A percentile compares a stretch with the other conserved stretches of the same genome.
Conservation (phyloP, 1,284 basidiomycete species). For the Leccinum angustisporum region DNA sequence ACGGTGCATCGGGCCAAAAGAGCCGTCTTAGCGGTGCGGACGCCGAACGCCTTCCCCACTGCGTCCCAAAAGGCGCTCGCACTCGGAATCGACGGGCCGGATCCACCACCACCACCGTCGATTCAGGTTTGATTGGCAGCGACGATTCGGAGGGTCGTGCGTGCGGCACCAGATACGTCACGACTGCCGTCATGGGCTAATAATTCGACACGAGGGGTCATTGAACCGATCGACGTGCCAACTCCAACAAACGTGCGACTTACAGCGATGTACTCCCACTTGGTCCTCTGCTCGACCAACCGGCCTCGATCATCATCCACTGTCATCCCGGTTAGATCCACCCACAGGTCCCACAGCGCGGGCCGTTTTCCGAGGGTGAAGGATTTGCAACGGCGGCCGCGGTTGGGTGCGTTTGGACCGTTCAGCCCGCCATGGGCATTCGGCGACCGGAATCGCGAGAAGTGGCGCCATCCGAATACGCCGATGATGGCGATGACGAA, state of each 20-base stretch:
- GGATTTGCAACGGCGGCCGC: neutral
- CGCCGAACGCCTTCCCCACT: neutral
- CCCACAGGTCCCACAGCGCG: conserved; percentile 45
- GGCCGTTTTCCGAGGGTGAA: conserved; percentile 32
- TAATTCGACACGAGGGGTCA: too few species aligned
- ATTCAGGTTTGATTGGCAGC: neutral
- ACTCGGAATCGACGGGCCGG: neutral
- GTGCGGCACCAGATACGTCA: conserved; percentile 6
- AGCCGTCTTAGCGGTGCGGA: conserved; percentile 11
- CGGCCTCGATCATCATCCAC: neutral
- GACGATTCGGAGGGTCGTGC: neutral
- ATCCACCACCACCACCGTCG: neutral
- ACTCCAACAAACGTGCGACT: neutral
- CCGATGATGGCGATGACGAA: conserved; percentile 42
- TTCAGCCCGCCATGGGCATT: neutral
- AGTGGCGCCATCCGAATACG: conserved; percentile 44
- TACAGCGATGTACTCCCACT: conserved; percentile 36
- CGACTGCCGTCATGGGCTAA: conserved; percentile 23
- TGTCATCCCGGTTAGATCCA: neutral
- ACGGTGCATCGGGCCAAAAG: neutral
- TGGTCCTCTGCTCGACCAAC: neutral
- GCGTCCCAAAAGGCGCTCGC: neutral
- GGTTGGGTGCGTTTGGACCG: neutral
- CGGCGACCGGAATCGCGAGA: conserved; percentile 28
- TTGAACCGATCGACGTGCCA: conserved; percentile 4